These are phyloP conservation scores for Paecilomyces variotii DNA, from an alignment of 2,329 filamentous ascomycete genomes.

Conservation along the genomic window DNA sequence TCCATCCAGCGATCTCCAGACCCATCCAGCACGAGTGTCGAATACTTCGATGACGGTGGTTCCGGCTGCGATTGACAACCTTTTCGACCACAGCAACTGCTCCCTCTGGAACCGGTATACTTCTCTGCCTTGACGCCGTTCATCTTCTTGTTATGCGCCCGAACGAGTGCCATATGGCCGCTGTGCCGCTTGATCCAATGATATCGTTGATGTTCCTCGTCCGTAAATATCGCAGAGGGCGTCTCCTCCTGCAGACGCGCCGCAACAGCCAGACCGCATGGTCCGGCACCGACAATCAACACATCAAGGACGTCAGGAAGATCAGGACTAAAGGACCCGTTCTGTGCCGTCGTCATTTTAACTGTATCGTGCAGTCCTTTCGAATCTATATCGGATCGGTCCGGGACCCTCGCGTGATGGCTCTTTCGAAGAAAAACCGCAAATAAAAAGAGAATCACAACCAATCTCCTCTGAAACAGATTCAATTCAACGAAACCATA, in stretches of 20 bases:
- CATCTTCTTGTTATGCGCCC: constrained; percentile 17
- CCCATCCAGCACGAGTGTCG: constrained; percentile 60
- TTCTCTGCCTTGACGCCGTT: constrained; percentile 21
- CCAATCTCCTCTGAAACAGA: background rate
- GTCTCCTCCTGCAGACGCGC: constrained; percentile 64
- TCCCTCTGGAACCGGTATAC: background rate
- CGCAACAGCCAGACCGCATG: constrained; percentile 66
- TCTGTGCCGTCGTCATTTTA: background rate
- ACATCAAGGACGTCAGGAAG: constrained; percentile 44
- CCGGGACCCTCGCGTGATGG: background rate
- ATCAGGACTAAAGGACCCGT: background rate
- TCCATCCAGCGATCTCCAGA: constrained; percentile 58
- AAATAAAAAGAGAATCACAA: background rate
- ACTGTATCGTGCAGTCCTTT: background rate
- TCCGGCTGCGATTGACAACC: constrained; percentile 16
- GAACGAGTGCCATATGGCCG: constrained; percentile 42
- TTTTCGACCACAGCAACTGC: background rate
- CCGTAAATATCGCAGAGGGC: constrained; percentile 72
- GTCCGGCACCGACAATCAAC: constrained; percentile 65
- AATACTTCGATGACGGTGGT: constrained; percentile 15
- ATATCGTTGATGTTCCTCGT: constrained; percentile 74
- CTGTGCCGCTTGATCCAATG: constrained; percentile 65
- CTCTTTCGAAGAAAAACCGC: background rate
- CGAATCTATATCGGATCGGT: background rate
- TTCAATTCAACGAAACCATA: too few species aligned